Percentiles rank a stretch among this genome's conserved stretches.
phyloP scores from a whole-genome alignment of 371 early-diverging fungal genomes.

The Circinella umbellata region DNA sequence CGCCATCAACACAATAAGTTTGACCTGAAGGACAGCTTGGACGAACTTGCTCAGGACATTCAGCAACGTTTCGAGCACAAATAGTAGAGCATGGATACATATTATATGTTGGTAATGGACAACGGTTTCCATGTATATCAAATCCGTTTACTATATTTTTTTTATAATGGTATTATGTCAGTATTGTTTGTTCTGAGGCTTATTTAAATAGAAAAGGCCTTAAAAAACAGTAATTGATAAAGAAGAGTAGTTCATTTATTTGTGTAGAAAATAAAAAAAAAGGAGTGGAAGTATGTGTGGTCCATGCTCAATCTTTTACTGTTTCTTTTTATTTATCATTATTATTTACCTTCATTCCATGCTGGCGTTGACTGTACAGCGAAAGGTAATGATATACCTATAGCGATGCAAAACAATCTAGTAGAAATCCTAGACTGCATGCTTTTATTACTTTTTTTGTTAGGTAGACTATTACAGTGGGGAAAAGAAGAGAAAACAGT shows the following conservation, averaged over 20 bases:
- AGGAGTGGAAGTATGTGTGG: background rate
- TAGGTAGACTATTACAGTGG: background rate
- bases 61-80: slow-evolving; percentile 49
- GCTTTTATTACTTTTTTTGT: background rate
- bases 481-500: background rate
- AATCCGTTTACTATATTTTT: slow-evolving; percentile 47
- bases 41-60: slow-evolving; percentile 40
- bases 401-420: background rate
- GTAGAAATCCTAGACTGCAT: background rate
- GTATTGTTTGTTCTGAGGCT: no score
- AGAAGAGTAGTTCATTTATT: background rate
- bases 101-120: slow-evolving; percentile 44
- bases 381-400: background rate
- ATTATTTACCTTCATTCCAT: slow-evolving; percentile 8
- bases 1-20: slow-evolving; percentile 56
- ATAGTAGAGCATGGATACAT: slow-evolving; percentile 51
- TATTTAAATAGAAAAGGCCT: no score
- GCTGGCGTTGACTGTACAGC: slow-evolving; percentile 3
- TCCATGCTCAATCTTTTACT: no score
- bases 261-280: background rate
- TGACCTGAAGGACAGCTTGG: slow-evolving; percentile 50
- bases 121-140: slow-evolving; percentile 43
- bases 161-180: no score
- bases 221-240: background rate
- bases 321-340: background rate